phyloP scores from a whole-genome alignment of 2,329 filamentous ascomycete species.

The Talaromyces sp. region DNA sequence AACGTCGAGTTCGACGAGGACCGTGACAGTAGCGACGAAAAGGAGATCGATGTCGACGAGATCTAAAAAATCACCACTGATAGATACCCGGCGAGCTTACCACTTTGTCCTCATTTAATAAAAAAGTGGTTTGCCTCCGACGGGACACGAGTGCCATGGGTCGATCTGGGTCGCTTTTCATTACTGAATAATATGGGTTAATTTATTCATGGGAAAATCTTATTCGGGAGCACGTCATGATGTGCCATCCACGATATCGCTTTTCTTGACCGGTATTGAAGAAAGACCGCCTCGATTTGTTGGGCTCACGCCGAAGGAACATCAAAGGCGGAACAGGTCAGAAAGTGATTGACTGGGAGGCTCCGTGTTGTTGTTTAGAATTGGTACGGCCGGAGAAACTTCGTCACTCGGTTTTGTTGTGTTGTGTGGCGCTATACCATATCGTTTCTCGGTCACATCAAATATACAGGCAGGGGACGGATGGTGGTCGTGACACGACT shows the following conservation, averaged over 20 bases:
- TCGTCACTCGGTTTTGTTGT: slow-evolving; percentile 3
- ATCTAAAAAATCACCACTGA: slow-evolving; percentile 55
- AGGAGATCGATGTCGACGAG: slow-evolving; percentile 92
- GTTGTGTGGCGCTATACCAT: slow-evolving; percentile 1
- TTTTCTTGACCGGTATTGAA: slow-evolving; percentile 12
- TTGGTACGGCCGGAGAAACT: not conserved
- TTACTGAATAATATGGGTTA: slow-evolving; percentile 9
- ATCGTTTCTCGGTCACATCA: slow-evolving; percentile 1
- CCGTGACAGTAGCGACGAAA: slow-evolving; percentile 61
- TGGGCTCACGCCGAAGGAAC: not conserved
- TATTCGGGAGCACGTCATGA: slow-evolving; percentile 9
- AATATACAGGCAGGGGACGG: not conserved
- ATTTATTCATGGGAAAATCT: not conserved
- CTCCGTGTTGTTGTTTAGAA: not conserved
- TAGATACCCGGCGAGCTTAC: slow-evolving; percentile 17
- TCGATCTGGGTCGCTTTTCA: slow-evolving; percentile 12
- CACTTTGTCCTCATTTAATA: not conserved
- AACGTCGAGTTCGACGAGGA: slow-evolving; percentile 99
- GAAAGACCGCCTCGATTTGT: slow-evolving; percentile 4
- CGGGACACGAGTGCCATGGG: slow-evolving; percentile 12
- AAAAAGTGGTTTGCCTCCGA: slow-evolving; percentile 8
- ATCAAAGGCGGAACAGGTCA: slow-evolving; percentile 2
- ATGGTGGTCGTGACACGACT: slow-evolving; percentile 2
- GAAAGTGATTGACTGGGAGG: not conserved
- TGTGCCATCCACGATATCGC: slow-evolving; percentile 5